phyloP scores from a whole-genome alignment of 2,329 filamentous ascomycete genomes.

The Geosmithia flava region DNA sequence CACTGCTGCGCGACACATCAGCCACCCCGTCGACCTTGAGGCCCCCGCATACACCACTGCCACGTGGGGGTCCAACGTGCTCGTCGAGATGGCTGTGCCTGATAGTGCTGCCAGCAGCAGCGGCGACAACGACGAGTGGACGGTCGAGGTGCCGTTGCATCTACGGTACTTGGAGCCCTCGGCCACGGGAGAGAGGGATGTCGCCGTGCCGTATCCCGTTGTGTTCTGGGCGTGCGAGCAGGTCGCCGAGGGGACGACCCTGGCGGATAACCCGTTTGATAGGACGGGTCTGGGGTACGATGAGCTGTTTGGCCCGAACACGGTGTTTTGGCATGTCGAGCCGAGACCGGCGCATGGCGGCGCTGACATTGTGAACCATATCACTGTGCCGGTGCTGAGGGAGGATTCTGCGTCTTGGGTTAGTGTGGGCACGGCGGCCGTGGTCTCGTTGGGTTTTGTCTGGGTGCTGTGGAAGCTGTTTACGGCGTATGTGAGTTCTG shows the following conservation, averaged over 20 bases:
- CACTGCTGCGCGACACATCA: conserved; percentile 51
- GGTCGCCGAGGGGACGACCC: conserved; percentile 29
- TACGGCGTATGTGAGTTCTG: conserved; percentile 14
- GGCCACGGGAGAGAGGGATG: conserved; percentile 34
- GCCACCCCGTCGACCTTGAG: conserved; percentile 76
- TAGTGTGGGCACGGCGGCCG: conserved; percentile 42
- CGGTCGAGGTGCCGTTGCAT: conserved; percentile 66
- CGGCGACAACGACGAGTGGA: conserved; percentile 38
- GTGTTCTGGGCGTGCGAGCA: conserved; percentile 84
- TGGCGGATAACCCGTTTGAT: conserved; percentile 75
- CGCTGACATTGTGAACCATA: conserved; percentile 33
- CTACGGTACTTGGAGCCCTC: conserved; percentile 66
- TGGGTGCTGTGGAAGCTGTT: conserved; percentile 55
- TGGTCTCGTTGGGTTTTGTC: conserved; percentile 51
- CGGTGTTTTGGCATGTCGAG: conserved; percentile 68
- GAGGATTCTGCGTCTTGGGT: conserved; percentile 34
- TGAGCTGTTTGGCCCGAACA: conserved; percentile 60
- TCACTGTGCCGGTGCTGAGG: conserved; percentile 56
- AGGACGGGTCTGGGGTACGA: conserved; percentile 78
- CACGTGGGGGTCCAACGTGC: conserved; percentile 66
- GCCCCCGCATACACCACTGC: conserved; percentile 70
- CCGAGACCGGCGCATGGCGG: conserved; percentile 26
- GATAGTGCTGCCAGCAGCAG: conserved; percentile 5
- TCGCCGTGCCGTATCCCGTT: conserved; percentile 64
- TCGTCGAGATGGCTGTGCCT: conserved; percentile 61